Evolutionary conservation across 495 filamentous ascomycete genomes (phyloP).

Genomic region (Cercophora scortea): DNA sequence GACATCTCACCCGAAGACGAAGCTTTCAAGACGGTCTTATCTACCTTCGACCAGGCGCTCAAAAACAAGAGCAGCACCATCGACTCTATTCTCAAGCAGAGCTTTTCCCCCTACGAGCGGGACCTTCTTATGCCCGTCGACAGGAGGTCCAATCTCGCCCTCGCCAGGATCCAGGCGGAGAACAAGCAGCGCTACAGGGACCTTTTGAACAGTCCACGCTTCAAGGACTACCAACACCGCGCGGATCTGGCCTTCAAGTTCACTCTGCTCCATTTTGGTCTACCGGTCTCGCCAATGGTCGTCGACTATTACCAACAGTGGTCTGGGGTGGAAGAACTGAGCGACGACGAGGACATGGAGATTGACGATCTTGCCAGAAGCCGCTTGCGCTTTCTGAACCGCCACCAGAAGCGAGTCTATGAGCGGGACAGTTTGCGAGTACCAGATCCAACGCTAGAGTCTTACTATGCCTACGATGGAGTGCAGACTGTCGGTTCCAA

Average conservation of each 20-base stretch:
- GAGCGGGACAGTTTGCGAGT: slow-evolving; percentile 1
- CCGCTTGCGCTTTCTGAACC: slow-evolving; percentile 9
- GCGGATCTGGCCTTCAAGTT: slow-evolving; percentile 20
- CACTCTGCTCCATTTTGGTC: slow-evolving; percentile 17
- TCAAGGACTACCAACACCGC: not conserved
- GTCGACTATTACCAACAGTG: not conserved
- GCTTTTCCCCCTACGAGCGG: slow-evolving; percentile 11
- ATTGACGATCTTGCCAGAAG: not conserved
- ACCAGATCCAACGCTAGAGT: slow-evolving; percentile 6
- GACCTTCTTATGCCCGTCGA: slow-evolving; percentile 10
- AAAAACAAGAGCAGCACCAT: slow-evolving; percentile 2
- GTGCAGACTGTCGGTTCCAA: not conserved
- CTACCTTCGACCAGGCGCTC: slow-evolving; percentile 4
- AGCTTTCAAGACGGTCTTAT: not conserved
- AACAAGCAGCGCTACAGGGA: slow-evolving; percentile 10
- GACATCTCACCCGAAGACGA: slow-evolving; percentile 4
- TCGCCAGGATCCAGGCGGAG: slow-evolving; percentile 10
- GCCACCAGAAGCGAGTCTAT: slow-evolving; percentile 2
- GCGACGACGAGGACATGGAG: slow-evolving; percentile 2
- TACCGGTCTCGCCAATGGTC: slow-evolving; percentile 19
- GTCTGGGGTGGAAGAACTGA: not conserved
- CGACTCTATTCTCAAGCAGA: slow-evolving; percentile 4
- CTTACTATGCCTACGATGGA: slow-evolving; percentile 4
- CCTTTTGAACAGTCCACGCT: slow-evolving; percentile 5
- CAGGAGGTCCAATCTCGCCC: slow-evolving; percentile 3